Conservation (phyloP, 768 basidiomycete species). For the Leucocoprinus sp. region DNA sequence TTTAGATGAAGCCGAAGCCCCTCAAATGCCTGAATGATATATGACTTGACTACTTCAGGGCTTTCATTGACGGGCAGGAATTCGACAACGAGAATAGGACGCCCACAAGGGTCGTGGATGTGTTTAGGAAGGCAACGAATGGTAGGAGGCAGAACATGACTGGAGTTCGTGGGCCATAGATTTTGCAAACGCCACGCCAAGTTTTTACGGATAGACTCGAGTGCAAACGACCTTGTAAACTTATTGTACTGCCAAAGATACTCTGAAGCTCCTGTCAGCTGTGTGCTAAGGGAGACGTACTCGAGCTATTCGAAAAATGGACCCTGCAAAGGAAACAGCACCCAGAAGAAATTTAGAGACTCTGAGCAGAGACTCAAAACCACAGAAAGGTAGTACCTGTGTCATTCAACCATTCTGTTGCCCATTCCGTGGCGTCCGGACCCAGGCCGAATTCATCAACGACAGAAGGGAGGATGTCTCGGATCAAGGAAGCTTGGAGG, state of each 20-base stretch:
- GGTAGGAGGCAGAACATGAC: slow-evolving; percentile 23
- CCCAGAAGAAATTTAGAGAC: slow-evolving; percentile 9
- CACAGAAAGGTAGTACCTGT: slow-evolving; percentile 33
- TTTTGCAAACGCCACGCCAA: slow-evolving; percentile 50
- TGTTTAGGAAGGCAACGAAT: slow-evolving; percentile 48
- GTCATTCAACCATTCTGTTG: slow-evolving; percentile 58
- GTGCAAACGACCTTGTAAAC: slow-evolving; percentile 53
- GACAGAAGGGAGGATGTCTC: slow-evolving; percentile 53
- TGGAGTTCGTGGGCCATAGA: slow-evolving; percentile 26
- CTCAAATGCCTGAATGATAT: slow-evolving; percentile 45
- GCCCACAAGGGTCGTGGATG: slow-evolving; percentile 51
- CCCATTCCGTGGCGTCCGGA: slow-evolving; percentile 39
- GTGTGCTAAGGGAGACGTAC: slow-evolving; percentile 29
- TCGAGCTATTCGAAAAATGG: slow-evolving; percentile 54
- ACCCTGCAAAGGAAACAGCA: slow-evolving; percentile 27
- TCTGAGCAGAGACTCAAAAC: neutral
- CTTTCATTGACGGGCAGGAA: slow-evolving; percentile 32
- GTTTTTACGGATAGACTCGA: slow-evolving; percentile 48
- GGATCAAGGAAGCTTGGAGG: slow-evolving; percentile 44
- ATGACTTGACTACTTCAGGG: slow-evolving; percentile 30
- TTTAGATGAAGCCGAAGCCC: slow-evolving; percentile 48
- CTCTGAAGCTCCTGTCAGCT: slow-evolving; percentile 8
- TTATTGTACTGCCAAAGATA: slow-evolving; percentile 46
- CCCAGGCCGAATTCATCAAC: slow-evolving; percentile 48
- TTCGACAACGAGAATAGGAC: slow-evolving; percentile 54